A percentile compares a stretch with the other conserved stretches of the same genome.
Evolutionary conservation across 1,139 yeast genomes (phyloP).

Genomic region (Protomyces inundatus): DNA sequence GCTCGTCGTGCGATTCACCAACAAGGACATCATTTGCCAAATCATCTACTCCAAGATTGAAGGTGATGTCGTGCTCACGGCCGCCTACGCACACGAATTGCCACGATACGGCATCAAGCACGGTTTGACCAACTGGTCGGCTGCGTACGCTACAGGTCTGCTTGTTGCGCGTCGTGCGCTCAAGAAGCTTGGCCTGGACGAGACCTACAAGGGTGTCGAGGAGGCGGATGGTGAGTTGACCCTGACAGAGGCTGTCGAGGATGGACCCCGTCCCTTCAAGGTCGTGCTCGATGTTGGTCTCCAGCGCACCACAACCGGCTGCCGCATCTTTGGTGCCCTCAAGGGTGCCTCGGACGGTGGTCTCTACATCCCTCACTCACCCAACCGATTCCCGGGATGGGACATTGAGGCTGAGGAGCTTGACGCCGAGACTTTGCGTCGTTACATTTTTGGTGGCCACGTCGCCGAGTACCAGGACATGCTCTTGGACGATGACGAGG

Average conservation of each 20-base stretch:
- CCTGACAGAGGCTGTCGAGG: slow-evolving; percentile 92
- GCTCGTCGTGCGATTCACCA: slow-evolving; percentile 99
- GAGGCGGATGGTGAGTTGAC: slow-evolving; percentile 99
- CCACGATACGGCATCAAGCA: slow-evolving; percentile 96
- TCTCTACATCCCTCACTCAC: slow-evolving; percentile 97
- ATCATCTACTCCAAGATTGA: slow-evolving; percentile 92
- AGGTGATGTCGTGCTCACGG: slow-evolving; percentile 93
- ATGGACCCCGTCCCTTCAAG: slow-evolving; percentile 99
- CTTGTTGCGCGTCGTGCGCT: slow-evolving; percentile 99
- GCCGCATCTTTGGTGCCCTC: slow-evolving; percentile 97
- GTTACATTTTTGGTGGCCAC: slow-evolving; percentile 99
- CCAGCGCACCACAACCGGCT: slow-evolving; percentile 99
- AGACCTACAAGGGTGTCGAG: slow-evolving; percentile 97
- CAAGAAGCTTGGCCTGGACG: slow-evolving; percentile 96
- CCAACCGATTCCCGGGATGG: slow-evolving; percentile 99
- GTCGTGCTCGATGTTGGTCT: slow-evolving; percentile 99
- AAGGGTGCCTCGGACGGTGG: slow-evolving; percentile 99
- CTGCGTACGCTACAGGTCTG: slow-evolving; percentile 99
- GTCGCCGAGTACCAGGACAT: slow-evolving; percentile 99
- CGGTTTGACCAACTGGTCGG: slow-evolving; percentile 99
- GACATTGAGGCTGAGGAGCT: slow-evolving; percentile 97
- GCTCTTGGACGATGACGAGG: slow-evolving; percentile 99
- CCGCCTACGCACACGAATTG: slow-evolving; percentile 98
- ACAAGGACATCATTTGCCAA: slow-evolving; percentile 98
- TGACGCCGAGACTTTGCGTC: slow-evolving; percentile 95